Evolutionary conservation across 2,329 filamentous ascomycete species (phyloP).

Genomic region (Colletotrichum euphorbiae): DNA sequence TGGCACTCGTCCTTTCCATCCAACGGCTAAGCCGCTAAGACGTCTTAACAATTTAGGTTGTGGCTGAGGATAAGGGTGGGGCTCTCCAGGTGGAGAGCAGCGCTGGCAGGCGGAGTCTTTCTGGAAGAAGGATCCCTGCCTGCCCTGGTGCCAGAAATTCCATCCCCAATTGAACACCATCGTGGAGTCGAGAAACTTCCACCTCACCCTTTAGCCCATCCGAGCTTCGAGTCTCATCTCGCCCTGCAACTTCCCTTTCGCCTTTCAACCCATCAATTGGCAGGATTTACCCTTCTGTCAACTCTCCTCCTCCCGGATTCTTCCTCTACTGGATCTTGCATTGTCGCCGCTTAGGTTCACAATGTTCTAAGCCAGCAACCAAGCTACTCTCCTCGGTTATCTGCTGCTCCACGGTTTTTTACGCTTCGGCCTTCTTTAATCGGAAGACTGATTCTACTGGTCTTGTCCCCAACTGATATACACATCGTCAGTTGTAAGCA

Average conservation of each 20-base stretch:
- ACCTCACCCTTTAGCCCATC: slow-evolving; percentile 53
- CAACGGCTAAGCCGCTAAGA: neutral
- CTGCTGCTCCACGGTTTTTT: slow-evolving; percentile 38
- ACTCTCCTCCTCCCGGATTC: slow-evolving; percentile 45
- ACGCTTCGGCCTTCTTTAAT: slow-evolving; percentile 39
- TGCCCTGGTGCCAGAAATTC: slow-evolving; percentile 32
- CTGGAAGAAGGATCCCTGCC: slow-evolving; percentile 31
- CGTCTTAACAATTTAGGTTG: slow-evolving; percentile 37
- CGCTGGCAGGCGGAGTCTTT: slow-evolving; percentile 33
- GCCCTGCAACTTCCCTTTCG: slow-evolving; percentile 43
- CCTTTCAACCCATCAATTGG: slow-evolving; percentile 40
- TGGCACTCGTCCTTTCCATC: neutral
- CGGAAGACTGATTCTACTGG: slow-evolving; percentile 39
- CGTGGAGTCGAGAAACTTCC: slow-evolving; percentile 55
- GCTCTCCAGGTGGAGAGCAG: slow-evolving; percentile 23
- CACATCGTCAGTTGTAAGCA: slow-evolving; percentile 33
- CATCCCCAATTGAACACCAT: slow-evolving; percentile 41
- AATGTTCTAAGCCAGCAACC: slow-evolving; percentile 52
- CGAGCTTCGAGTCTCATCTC: slow-evolving; percentile 41
- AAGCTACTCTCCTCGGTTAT: slow-evolving; percentile 34
- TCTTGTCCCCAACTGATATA: slow-evolving; percentile 34
- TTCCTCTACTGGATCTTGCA: slow-evolving; percentile 52
- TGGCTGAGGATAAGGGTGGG: slow-evolving; percentile 38
- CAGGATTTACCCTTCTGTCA: slow-evolving; percentile 34
- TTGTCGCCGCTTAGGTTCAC: slow-evolving; percentile 43